Percentiles rank a stretch among this genome's conserved stretches.
Evolutionary conservation across 202 grass and related monocot species (phyloP).

Genomic region (Saccharum hybrid): DNA sequence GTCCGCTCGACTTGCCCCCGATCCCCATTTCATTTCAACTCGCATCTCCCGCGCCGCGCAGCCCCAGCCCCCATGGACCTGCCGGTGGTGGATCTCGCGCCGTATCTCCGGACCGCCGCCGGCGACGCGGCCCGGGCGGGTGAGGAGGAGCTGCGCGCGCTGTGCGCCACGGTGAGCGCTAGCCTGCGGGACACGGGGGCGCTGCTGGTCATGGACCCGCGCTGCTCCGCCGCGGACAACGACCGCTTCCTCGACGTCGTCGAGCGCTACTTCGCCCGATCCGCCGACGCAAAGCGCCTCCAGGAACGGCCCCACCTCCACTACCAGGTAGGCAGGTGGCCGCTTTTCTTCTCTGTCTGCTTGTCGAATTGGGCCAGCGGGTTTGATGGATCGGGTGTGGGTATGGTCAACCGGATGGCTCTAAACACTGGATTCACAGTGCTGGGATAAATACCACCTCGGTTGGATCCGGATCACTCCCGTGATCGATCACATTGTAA

Average conservation of each 20-base stretch:
- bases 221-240: constrained; percentile 88
- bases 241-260: constrained; percentile 93
- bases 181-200: constrained; percentile 87
- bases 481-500: neutral
- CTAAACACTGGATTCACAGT: neutral
- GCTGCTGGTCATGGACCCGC: constrained; percentile 91
- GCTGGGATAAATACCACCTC: neutral
- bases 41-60: constrained; percentile 42
- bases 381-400: constrained; percentile 10
- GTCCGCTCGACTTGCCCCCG: neutral
- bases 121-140: constrained; percentile 27
- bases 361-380: neutral
- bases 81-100: constrained; percentile 83
- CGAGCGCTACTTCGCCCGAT: constrained; percentile 84
- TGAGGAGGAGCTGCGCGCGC: constrained; percentile 51
- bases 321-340: constrained; percentile 67
- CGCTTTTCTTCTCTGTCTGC: neutral
- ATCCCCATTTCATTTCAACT: constrained; percentile 2
- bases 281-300: constrained; percentile 83
- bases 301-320: constrained; percentile 92
- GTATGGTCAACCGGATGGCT: neutral
- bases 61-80: constrained; percentile 65
- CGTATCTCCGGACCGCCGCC: constrained; percentile 56
- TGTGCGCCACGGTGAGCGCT: constrained; percentile 81
- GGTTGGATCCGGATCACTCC: neutral